phyloP scores from a whole-genome alignment of 345 rosid genomes.

The Angophora floribunda region DNA sequence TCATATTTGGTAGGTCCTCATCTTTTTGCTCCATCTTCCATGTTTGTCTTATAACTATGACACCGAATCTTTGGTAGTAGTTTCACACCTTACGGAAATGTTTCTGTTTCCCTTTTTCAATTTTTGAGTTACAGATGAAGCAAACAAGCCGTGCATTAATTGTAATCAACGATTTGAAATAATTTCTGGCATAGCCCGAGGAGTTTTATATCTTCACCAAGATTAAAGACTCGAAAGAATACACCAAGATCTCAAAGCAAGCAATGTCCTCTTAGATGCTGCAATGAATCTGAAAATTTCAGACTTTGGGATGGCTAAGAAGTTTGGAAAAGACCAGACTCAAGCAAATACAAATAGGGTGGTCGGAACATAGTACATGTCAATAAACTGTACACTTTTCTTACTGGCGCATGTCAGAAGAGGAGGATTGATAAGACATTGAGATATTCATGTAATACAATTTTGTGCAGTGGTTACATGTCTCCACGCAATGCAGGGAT shows the following conservation, averaged over 20 bases:
- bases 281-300: neutral
- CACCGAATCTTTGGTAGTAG: too few relatives aligned
- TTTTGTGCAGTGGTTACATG: neutral
- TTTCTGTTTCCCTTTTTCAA: too few relatives aligned
- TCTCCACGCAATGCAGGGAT: neutral
- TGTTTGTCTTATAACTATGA: too few relatives aligned
- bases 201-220: neutral
- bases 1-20: neutral
- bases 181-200: neutral
- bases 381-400: too few relatives aligned
- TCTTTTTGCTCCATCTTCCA: neutral
- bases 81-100: too few relatives aligned
- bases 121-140: neutral
- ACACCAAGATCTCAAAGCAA: neutral
- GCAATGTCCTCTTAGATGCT: neutral
- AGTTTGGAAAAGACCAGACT: neutral
- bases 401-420: neutral
- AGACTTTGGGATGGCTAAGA: neutral
- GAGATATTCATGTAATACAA: accelerated
- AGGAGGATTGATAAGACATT: neutral
- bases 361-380: neutral
- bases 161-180: neutral
- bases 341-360: neutral
- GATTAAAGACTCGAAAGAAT: neutral
- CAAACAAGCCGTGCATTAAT: neutral